Base-by-base conservation (phyloP, 2,329 filamentous ascomycete genomes). In the Fonsecaea pugnacius region DNA sequence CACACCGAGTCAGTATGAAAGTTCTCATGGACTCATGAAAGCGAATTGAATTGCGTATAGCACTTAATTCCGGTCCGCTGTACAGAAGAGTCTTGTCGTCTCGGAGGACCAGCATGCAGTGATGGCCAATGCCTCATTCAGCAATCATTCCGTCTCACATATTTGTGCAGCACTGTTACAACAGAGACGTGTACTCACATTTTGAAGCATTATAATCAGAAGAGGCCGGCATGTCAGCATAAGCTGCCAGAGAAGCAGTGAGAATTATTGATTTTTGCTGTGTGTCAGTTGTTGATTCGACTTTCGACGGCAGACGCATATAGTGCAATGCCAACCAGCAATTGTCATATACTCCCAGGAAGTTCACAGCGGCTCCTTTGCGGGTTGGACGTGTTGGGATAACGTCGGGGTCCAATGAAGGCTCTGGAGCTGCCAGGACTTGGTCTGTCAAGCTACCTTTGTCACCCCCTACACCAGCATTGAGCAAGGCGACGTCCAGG, bases 401-500 rank as follows among this genome's bases (percentile, higher is more conserved):
- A 12, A 43, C 46, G 1, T 68, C 63, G 12, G 38, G 30, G 2
- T 58, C 56, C 30, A 58, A 50, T 50, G 58, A 18, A 40, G 66
- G 24, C 56, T 38, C 35, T 14, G 48, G 36, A 3, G 46, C 51
- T 50, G 36, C 56, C 21, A 72, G 65, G 10, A 64, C 62, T 48
- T 63, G 60, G 14, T 63, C 53, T 24, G 24, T 21, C 12, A 40
- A 9, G 18, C 51, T 38, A 32, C 62, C 62, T n/a, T 16, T 63
- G 24, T 35, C 66, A 58, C 72, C 72, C 64, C 32, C 30, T 5
- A 74, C 65, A 16, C 74, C 73, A n/a, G 74, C 74, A 38, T 60
- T 63, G n/a, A 73, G 60, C 27, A 76, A 53, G 7, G 76, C 73
- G 35, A 75, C 69, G 65, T 77, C 73, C 35, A 77, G 55, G 21